Base-by-base conservation (phyloP, 2,329 filamentous ascomycete species). In the Hypoxylon sp. region DNA sequence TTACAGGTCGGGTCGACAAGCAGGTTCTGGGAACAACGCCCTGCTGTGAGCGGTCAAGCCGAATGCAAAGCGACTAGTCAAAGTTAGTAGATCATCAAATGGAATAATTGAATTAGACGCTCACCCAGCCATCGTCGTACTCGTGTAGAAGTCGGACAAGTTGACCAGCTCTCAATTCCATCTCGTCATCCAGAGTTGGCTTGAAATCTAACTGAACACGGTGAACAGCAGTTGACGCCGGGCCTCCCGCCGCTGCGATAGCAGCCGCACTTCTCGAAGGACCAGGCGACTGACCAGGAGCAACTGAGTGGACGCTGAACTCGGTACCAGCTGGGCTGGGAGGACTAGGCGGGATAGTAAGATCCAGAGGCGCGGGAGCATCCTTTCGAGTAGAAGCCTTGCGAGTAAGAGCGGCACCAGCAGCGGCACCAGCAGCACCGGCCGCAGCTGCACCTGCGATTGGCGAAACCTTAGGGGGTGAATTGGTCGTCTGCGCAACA, bases 101-200 rank as follows among this genome's bases (percentile, higher is more conserved):
- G 25, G 21, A 32, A 27, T 41, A 16, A 32, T 52, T 39, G 9
- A 14, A 50, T 45, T 30, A 19, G 54, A 27, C 59, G 85, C 91
- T 86, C 87, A 95, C 92, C 96, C 96, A 99, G 74, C 96, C 96
- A 80, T 99, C 96, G 76, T 99, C 96, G 74, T 98, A 99, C 80
- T 97, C 94, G 76, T 98, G 95, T 55, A 98, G 84, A 69, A 99
- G 83, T 69, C 95, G 88, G 53, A 98, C 93, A 51, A 99, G 84
- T 68, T 96, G 90, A 55, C 96, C 96, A 62, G 90, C 88, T 68
- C 84, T 87, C 46, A 99, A 85, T 68, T 89, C 91, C 75, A 99
- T 84, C 80, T 99, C 96, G 76, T 99, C 96, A 5, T 93, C 91
- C 85, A 98, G 90, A 2, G 92, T 95, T 25, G 96, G 94, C 78